phyloP scores from a whole-genome alignment of 306 rosid species.

The Castanopsis chinensis region DNA sequence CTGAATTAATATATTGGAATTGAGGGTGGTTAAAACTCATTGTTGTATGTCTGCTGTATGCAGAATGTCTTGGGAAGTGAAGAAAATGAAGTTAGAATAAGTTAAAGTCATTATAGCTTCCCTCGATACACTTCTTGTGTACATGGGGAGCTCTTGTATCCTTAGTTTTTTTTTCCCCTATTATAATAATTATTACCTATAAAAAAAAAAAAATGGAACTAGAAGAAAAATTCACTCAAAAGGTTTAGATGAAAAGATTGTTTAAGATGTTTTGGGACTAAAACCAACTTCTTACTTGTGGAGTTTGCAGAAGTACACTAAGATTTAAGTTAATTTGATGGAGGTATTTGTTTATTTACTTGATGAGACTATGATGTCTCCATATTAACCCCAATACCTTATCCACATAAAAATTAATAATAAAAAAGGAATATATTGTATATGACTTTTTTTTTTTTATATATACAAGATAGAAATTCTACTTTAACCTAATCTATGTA shows the following conservation, averaged over 20 bases:
- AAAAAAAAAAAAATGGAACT: background rate
- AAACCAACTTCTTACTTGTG: background rate
- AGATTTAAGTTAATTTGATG: background rate
- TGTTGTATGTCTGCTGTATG: too few relatives aligned
- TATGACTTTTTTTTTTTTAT: too few relatives aligned
- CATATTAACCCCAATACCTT: background rate
- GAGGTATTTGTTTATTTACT: background rate
- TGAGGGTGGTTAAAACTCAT: too few relatives aligned
- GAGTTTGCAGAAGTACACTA: background rate
- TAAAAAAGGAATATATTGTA: background rate
- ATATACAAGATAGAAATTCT: too few relatives aligned
- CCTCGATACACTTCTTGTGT: too few relatives aligned
- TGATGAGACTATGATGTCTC: background rate
- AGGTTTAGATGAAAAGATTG: background rate
- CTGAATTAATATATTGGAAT: background rate
- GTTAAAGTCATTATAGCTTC: too few relatives aligned
- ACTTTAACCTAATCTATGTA: too few relatives aligned
- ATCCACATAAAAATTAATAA: background rate
- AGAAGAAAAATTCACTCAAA: background rate
- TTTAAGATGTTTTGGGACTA: background rate
- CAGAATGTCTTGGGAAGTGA: background rate
- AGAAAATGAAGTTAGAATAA: background rate
- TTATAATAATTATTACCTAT: too few relatives aligned
- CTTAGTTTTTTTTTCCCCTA: too few relatives aligned
- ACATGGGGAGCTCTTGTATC: too few relatives aligned